A percentile compares a stretch with the other conserved stretches of the same genome.
phyloP scores from a whole-genome alignment of 2,329 filamentous ascomycete genomes.

The Chrysoporthe deuterocubensis region DNA sequence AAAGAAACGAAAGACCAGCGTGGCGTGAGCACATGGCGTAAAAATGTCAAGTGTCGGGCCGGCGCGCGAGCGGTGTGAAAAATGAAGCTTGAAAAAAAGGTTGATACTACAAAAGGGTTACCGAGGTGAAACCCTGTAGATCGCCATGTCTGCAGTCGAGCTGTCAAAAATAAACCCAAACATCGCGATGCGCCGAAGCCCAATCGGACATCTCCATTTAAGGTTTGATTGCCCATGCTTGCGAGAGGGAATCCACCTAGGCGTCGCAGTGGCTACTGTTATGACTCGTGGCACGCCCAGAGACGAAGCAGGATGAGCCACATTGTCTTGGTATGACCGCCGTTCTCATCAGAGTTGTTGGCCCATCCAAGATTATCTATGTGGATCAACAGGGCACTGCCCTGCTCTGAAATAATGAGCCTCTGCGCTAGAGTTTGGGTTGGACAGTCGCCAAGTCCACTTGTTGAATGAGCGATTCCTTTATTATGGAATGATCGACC shows the following conservation, averaged over 20 bases:
- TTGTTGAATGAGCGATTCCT: too few relatives aligned
- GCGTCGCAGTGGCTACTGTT: background rate
- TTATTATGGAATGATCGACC: too few relatives aligned
- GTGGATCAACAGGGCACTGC: background rate
- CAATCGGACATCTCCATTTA: background rate
- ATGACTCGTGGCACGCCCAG: background rate
- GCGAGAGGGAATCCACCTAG: background rate
- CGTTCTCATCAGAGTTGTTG: background rate
- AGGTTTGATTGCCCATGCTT: background rate
- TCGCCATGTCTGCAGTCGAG: background rate
- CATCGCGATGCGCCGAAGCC: background rate
- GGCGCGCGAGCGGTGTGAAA: background rate
- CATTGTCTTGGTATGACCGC: background rate
- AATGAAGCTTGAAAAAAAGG: background rate
- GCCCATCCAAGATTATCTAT: background rate
- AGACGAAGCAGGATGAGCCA: background rate
- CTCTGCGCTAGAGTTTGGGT: background rate
- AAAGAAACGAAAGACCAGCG: background rate
- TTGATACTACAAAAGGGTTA: background rate
- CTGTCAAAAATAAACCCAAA: background rate
- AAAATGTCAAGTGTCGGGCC: background rate
- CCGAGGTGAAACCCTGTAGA: background rate
- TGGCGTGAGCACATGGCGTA: background rate
- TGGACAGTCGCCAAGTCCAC: too few relatives aligned
- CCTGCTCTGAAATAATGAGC: constrained; percentile 33